These are phyloP conservation scores for Lactarius quietus DNA, from an alignment of 768 basidiomycete species.

Conservation along the genomic window DNA sequence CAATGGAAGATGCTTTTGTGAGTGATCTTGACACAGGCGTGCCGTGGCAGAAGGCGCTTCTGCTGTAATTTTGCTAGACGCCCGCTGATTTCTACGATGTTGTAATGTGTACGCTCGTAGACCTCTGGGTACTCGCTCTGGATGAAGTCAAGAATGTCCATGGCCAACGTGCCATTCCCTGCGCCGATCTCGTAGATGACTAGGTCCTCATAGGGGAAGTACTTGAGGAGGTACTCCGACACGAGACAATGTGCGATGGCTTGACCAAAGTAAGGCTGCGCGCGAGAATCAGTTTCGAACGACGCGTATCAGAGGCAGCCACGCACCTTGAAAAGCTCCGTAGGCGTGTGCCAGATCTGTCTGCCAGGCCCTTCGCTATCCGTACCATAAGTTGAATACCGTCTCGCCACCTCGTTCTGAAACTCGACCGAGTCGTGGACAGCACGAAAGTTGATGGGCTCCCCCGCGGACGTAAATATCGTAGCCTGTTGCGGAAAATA, in stretches of 20 bases:
- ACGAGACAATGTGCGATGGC: slow-evolving; percentile 87
- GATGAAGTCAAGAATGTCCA: slow-evolving; percentile 82
- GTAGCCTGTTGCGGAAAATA: slow-evolving; percentile 93
- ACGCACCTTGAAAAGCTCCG: slow-evolving; percentile 92
- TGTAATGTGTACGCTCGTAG: slow-evolving; percentile 88
- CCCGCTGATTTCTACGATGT: slow-evolving; percentile 91
- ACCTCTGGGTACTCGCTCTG: slow-evolving; percentile 80
- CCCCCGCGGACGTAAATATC: slow-evolving; percentile 70
- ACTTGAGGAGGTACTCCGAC: slow-evolving; percentile 88
- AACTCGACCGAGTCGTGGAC: slow-evolving; percentile 73
- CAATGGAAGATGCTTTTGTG: slow-evolving; percentile 87
- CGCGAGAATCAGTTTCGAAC: slow-evolving; percentile 16
- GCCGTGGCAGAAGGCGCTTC: slow-evolving; percentile 54
- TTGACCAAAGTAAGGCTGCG: slow-evolving; percentile 90
- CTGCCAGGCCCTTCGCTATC: slow-evolving; percentile 69
- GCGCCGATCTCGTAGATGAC: slow-evolving; percentile 97
- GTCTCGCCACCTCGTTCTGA: slow-evolving; percentile 71
- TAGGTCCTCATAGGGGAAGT: slow-evolving; percentile 95
- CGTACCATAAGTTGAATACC: slow-evolving; percentile 69
- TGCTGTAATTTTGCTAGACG: slow-evolving; percentile 72
- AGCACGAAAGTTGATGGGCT: slow-evolving; percentile 60
- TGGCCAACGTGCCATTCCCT: slow-evolving; percentile 93
- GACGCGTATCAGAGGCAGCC: not conserved
- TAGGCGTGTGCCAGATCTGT: slow-evolving; percentile 99
- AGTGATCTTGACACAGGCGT: slow-evolving; percentile 64